Base-by-base conservation (phyloP, 129 eudicot species). In the Tagetes erecta region DNA sequence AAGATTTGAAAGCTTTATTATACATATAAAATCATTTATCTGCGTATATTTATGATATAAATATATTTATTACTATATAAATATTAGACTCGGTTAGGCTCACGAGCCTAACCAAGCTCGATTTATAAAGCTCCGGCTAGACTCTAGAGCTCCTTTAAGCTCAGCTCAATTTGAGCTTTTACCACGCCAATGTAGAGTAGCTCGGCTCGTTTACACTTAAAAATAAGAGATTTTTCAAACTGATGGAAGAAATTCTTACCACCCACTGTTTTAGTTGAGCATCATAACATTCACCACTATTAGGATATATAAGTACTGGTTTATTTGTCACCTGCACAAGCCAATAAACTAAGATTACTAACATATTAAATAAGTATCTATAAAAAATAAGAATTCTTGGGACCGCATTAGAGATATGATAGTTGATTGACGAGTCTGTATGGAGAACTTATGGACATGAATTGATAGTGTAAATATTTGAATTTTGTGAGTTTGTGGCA, bases 251-350 rank as follows among this genome's bases (percentile, higher is more conserved):
- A 55, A 9, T 49, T 80, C 85, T 87, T 49, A 92, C 97, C 93
- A 88, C 87, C 97, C 97, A 89, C 68, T 92, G 84, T 86, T 89
- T 92, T 67, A 42, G 62, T 7, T 71, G 63, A 56, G 75, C 91
- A 70, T 89, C 91, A 68, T 92, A 92, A 44, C 77, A 83, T 86
- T 92, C 97, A 1, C 97, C 96, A 6, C 91, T 89, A 63, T 92
- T 89, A 1, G 93, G 97, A 80, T 92, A 92, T 60, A 92, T 47
- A n/a, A 92, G 87, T 62, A 92, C 85, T 0, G 93, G 91, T 77
- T 89, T 92, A 13, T 27, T 80, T 62, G 96, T 89, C 69, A 80
- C 93, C 97, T 92, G 89, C 12, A 37, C 11, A 71, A 41, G 34
- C 41, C 38, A 65, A 52, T 58, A 71, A 78, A 20, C 31, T 46